A percentile compares a stretch with the other conserved stretches of the same genome.
These are phyloP conservation scores for Vitis hybrid DNA, from an alignment of 177 flowering plant species.

Conservation along the genomic window DNA sequence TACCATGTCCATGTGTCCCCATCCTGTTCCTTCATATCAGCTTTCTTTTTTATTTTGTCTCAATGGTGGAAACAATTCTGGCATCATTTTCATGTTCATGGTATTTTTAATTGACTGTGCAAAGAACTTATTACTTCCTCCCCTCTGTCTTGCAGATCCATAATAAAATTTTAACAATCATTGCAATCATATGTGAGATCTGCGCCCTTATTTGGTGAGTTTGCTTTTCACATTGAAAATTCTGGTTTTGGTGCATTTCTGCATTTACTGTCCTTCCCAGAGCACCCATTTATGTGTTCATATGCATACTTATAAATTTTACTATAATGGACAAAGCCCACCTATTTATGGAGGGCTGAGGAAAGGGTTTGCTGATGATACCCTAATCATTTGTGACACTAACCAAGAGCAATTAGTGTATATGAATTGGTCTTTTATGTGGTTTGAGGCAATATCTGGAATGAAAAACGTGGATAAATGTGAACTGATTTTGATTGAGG, in stretches of 20 bases:
- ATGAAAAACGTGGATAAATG: too few species aligned
- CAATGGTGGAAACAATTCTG: not conserved
- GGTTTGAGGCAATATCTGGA: too few species aligned
- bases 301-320: not conserved
- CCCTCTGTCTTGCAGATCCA: slow-evolving; percentile 66
- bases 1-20: too few species aligned
- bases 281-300: too few species aligned
- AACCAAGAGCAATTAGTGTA: too few species aligned
- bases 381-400: not conserved
- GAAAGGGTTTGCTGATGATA: not conserved
- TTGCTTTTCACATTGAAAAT: not conserved
- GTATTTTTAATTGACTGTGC: not conserved
- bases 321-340: not conserved
- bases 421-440: too few species aligned
- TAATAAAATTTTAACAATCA: slow-evolving; percentile 72
- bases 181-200: slow-evolving; percentile 80
- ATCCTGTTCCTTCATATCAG: too few species aligned
- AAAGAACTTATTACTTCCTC: not conserved
- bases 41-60: not conserved
- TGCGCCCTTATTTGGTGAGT: slow-evolving; percentile 90
- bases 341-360: not conserved
- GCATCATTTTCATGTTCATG: not conserved
- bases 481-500: too few species aligned
- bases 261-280: not conserved
- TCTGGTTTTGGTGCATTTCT: not conserved